These are phyloP conservation scores for Phalaenopsis aphrodite DNA, from an alignment of 106 monocot genomes.

Conservation along the genomic window DNA sequence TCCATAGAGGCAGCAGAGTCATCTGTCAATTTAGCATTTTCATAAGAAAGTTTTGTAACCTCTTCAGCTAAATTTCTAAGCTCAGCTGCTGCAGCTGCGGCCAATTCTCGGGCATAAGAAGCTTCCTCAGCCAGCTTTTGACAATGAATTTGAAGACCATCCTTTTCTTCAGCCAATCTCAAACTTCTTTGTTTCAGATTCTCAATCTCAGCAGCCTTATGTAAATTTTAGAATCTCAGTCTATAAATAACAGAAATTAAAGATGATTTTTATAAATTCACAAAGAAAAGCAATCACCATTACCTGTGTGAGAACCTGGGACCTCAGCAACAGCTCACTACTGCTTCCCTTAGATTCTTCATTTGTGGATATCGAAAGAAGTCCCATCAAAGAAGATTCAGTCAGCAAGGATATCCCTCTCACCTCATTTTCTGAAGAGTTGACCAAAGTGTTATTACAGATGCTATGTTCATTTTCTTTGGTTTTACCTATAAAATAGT, in stretches of 20 bases:
- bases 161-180: constrained; percentile 75
- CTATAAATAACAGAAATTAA: neutral
- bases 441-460: constrained; percentile 12
- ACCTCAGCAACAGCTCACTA: constrained; percentile 37
- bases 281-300: neutral
- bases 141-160: constrained; percentile 79
- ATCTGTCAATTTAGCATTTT: constrained; percentile 69
- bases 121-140: constrained; percentile 92
- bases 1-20: constrained; percentile 51
- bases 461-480: constrained; percentile 13
- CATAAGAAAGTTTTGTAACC: constrained; percentile 86
- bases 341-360: constrained; percentile 18
- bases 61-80: constrained; percentile 94
- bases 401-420: constrained; percentile 12
- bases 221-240: constrained; percentile 6
- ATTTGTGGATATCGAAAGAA: constrained; percentile 11
- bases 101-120: constrained; percentile 94
- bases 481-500: constrained; percentile 25
- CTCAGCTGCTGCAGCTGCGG: constrained; percentile 91
- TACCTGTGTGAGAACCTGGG: constrained; percentile 88
- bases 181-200: constrained; percentile 79
- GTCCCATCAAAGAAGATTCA: constrained; percentile 10
- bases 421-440: constrained; percentile 19
- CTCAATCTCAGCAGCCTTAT: constrained; percentile 90
- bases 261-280: neutral